Base-by-base conservation (phyloP, 768 basidiomycete species). In the Suillus fuscotomentosus region DNA sequence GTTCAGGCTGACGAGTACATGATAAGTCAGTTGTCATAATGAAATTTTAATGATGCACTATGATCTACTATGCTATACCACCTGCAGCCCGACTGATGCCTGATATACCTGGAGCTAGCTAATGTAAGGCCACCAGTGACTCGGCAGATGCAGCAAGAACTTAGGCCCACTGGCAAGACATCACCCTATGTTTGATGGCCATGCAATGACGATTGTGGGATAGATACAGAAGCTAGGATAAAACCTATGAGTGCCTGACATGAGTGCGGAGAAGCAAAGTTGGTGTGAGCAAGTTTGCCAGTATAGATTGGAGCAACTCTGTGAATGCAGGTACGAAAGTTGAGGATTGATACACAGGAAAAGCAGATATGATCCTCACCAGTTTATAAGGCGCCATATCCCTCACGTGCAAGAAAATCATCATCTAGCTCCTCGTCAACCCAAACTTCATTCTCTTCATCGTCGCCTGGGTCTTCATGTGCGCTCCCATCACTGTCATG, bases 191-290 rank as follows among this genome's bases (percentile, higher is more conserved):
- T 31, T 31, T 31, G 27, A 31, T 31, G 27, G 27, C 27, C 27
- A 27, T 31, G 89, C 10, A 83, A 62, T 38, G 75, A 67, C 2
- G 83, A 84, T 0, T 72, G 70, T 0, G 86, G 84, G 24, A 88
- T 73, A 42, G 76, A 77, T 3, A 84, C 79, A 3, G 79, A 79
- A 1, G 82, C 90, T 10, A 84, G 71, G 4, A 85, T 88, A 38
- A 91, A 81, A 3, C 91, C 90, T 22, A 89, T 86, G 0, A 93
- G 81, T 0, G 92, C 91, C 68, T 91, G 86, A 54, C 88, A 89
- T 90, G 88, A 0, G 83, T 76, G 14, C 92, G 88, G 53, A 93
- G 78, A n/a, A 77, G 73, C 8, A 90, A 76, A 1, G 87, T 90
- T 1, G 85, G 82, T 3, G 87, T 88, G 9, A 91, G 82, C 20